Percentiles rank a stretch among this genome's conserved stretches.
Conservation (phyloP, 371 early-diverging fungal species). For the Mortierella sp. region DNA sequence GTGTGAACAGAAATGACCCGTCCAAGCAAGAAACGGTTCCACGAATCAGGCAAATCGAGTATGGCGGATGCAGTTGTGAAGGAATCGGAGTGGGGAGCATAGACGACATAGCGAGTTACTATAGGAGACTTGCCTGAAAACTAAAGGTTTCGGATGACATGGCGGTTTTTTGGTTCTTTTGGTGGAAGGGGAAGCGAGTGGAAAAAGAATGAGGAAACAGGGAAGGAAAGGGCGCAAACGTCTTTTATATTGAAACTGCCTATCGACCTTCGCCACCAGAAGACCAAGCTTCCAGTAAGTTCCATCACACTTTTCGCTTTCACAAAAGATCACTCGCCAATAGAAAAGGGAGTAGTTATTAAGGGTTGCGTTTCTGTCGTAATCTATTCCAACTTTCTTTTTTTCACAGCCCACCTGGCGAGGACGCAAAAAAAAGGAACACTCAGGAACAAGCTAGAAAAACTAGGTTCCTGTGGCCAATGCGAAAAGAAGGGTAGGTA, state of each 20-base stretch:
- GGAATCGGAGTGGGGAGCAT: not conserved
- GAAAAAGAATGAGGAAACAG: slow-evolving; percentile 21
- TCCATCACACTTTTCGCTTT: not conserved
- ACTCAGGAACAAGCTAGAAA: slow-evolving; percentile 5
- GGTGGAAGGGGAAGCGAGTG: slow-evolving; percentile 12
- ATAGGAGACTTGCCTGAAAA: slow-evolving; percentile 33
- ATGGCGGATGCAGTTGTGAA: not conserved
- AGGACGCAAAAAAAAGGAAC: not conserved
- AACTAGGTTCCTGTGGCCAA: not conserved
- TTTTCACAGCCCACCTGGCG: not conserved
- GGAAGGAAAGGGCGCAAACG: not conserved
- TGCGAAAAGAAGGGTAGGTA: not conserved
- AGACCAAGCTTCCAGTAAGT: slow-evolving; percentile 20
- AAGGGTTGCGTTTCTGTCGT: not conserved
- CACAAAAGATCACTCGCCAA: slow-evolving; percentile 3
- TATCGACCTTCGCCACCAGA: not conserved
- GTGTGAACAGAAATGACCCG: not conserved
- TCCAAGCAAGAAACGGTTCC: not conserved
- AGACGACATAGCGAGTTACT: not conserved
- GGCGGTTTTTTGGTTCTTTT: slow-evolving; percentile 8
- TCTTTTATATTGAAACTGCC: not conserved
- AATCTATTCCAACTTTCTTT: not conserved
- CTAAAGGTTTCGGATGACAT: slow-evolving; percentile 42
- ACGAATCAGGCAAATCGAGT: not conserved
- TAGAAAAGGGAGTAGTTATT: not conserved